Evolutionary conservation across 148 eudicot genomes (phyloP), one percentile per base, ranked within the genome.

Genomic region (Dianthus caryophyllus): DNA sequence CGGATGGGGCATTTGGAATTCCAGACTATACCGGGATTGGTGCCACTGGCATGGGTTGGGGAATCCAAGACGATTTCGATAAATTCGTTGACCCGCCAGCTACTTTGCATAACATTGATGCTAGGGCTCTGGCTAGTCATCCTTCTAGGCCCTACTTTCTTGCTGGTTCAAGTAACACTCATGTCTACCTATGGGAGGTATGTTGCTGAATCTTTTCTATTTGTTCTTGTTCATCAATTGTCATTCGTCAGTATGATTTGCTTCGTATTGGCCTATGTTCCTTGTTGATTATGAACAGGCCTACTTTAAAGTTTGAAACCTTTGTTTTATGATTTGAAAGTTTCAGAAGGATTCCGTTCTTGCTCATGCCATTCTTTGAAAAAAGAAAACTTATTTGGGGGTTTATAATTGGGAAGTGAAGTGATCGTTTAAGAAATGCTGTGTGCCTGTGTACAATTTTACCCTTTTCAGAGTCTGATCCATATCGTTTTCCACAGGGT

Each of bases 101-200:
- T 53, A 87, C 96, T 54, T 66, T 85, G 78, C 84, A 85, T 54
- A 87, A 79, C 69, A 75, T 88, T 57, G 79, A 76, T 71, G 87
- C 96, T 38, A 85, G 78, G 71, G 83, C 97, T 33, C 83, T 95
- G 65, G 86, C 96, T 33, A 80, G 88, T 76, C 99, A 95, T 77
- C 99, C 99, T 74, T 88, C 89, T 50, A 81, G 89, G 84, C 91
- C 97, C 72, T 77, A 82, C 73, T 95, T 95, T 74, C 85, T 95
- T 78, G 96, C 82, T 79, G 99, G 99, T 68, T 95, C 97, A 57
- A 82, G 86, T 80, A 88, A 88, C 72, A 88, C 96, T 56, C 99
- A 87, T 67, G 69, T 81, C 69, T 90, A 95, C 82, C 69, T 95
- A 54, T 95, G 99, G 99, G 97, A 95, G 97, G 99, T 95, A 95